A percentile compares a stretch with the other conserved stretches of the same genome.
These are phyloP conservation scores for Clarkia xantiana DNA, from an alignment of 345 rosid species.

Conservation along the genomic window DNA sequence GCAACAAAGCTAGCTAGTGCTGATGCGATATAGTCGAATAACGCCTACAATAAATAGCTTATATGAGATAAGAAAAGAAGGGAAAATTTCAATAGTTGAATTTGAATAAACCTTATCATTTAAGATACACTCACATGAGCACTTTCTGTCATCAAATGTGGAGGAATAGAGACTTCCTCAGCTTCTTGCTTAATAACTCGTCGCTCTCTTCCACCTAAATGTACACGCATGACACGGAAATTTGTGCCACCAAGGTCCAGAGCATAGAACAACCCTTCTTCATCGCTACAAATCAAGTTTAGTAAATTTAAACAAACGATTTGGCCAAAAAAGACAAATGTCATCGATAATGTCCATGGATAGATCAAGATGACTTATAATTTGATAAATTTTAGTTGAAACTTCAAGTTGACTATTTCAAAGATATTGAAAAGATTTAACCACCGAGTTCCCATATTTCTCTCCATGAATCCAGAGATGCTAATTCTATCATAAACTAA, in stretches of 20 bases:
- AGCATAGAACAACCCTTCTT: slow-evolving; percentile 77
- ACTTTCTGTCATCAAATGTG: slow-evolving; percentile 62
- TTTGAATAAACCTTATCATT: not conserved
- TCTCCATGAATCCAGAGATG: too few relatives aligned
- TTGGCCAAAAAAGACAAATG: too few relatives aligned
- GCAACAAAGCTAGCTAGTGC: slow-evolving; percentile 62
- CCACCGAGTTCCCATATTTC: too few relatives aligned
- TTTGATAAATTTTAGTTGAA: too few relatives aligned
- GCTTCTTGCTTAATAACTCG: slow-evolving; percentile 59
- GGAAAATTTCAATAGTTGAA: too few relatives aligned
- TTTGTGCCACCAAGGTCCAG: slow-evolving; percentile 97
- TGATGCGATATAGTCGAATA: slow-evolving; percentile 21
- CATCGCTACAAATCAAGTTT: slow-evolving; percentile 36
- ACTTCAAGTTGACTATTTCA: too few relatives aligned
- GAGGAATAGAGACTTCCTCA: slow-evolving; percentile 77
- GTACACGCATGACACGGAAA: slow-evolving; percentile 80
- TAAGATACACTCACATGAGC: slow-evolving; percentile 42
- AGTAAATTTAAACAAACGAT: too few relatives aligned
- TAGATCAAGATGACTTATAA: too few relatives aligned
- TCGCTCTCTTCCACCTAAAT: slow-evolving; percentile 53
- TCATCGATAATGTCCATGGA: too few relatives aligned
- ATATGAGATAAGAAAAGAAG: slow-evolving; percentile 1
- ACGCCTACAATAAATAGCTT: slow-evolving; percentile 20
- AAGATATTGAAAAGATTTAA: too few relatives aligned
- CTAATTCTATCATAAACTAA: too few relatives aligned